phyloP scores from a whole-genome alignment of 805 yeast genomes.

The Candida sithepensis region DNA sequence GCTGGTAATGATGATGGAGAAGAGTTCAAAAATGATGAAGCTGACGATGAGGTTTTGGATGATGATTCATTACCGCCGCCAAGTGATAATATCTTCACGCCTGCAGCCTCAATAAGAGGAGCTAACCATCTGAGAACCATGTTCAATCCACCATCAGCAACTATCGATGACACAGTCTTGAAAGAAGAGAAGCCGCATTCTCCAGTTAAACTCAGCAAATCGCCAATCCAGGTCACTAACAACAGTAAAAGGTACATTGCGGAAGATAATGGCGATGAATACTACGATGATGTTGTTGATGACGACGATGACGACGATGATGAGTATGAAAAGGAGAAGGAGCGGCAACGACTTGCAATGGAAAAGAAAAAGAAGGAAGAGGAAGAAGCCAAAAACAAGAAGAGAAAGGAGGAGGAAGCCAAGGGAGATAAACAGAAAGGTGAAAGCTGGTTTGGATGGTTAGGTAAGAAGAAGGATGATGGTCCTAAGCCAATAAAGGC shows the following conservation, averaged over 20 bases:
- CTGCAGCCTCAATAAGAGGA: conserved; percentile 15
- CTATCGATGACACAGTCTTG: conserved; percentile 1
- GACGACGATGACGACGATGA: conserved; percentile 42
- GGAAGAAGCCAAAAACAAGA: conserved; percentile 28
- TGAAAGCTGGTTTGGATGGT: conserved; percentile 58
- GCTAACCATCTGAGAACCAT: conserved; percentile 22
- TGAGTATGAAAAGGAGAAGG: conserved; percentile 41
- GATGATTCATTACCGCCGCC: conserved; percentile 20
- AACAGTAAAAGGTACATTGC: conserved; percentile 27
- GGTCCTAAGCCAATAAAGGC: conserved; percentile 76
- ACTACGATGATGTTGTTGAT: conserved; percentile 29
- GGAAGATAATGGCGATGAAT: conserved; percentile 27
- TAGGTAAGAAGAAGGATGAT: conserved; percentile 48
- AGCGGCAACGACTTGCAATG: conserved; percentile 38
- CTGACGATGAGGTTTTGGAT: conserved; percentile 2
- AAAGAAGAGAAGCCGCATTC: not conserved
- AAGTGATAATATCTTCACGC: conserved; percentile 13
- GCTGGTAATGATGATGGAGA: conserved; percentile 4
- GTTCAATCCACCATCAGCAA: conserved; percentile 28
- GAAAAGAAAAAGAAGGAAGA: conserved; percentile 26
- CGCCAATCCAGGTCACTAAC: conserved; percentile 24
- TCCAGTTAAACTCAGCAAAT: conserved; percentile 1
- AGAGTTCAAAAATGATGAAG: conserved; percentile 3
- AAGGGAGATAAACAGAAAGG: conserved; percentile 14
- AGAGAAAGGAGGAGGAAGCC: conserved; percentile 16